A percentile compares a stretch with the other conserved stretches of the same genome.
phyloP scores from a whole-genome alignment of 257 asterid species.

The Craterostigma plantagineum region DNA sequence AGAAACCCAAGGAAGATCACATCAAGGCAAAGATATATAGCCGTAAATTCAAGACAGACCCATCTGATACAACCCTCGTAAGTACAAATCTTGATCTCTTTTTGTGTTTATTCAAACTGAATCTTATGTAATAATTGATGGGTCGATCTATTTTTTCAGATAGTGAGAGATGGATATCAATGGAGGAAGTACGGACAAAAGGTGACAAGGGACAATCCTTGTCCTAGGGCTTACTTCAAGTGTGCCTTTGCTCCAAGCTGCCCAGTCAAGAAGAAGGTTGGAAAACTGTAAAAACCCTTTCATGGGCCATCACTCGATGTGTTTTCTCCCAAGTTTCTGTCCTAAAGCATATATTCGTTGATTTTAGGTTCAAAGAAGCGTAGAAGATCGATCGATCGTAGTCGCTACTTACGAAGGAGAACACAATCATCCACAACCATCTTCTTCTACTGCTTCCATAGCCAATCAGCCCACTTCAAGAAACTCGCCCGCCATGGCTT shows the following conservation, averaged over 20 bases:
- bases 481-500: no score
- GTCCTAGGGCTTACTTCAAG: constrained; percentile 66
- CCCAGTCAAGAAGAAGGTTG: constrained; percentile 93
- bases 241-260: constrained; percentile 93
- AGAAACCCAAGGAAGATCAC: constrained; percentile 60
- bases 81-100: no score
- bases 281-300: no score
- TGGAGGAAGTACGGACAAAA: constrained; percentile 79
- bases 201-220: constrained; percentile 57
- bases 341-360: no score
- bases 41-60: constrained; percentile 34
- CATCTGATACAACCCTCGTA: constrained; percentile 86
- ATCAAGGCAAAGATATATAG: constrained; percentile 43
- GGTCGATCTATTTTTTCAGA: no score
- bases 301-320: no score
- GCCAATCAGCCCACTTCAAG: no score
- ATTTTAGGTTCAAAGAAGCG: constrained; percentile 55
- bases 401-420: constrained; percentile 75
- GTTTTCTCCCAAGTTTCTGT: no score
- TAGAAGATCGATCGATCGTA: constrained; percentile 44
- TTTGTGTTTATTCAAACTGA: no score
- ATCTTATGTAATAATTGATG: no score
- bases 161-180: constrained; percentile 71
- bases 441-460: constrained; percentile 10
- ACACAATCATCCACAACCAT: constrained; percentile 42